Base-by-base conservation (phyloP, 2,329 filamentous ascomycete genomes). In the Tolypocladium ophioglossoides region DNA sequence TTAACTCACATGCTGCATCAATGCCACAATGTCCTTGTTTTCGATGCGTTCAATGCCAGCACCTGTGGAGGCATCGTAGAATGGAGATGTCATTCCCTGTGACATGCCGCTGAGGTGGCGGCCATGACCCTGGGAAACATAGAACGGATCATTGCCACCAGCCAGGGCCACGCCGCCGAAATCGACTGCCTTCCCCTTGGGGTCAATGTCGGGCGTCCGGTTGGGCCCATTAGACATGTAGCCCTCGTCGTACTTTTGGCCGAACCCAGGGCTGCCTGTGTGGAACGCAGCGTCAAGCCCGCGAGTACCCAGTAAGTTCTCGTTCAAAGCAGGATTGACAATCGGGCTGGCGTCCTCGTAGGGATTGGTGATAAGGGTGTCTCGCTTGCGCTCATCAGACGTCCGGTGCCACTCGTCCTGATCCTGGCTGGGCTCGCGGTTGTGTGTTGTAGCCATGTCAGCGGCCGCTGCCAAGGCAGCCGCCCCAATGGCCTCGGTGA, bases 21-120 rank as follows among this genome's bases (percentile, higher is more conserved):
- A 75, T 27, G 92, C 90, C 59, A 99, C 87, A 63, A 99, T 95
- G 65, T 99, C 94, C 72, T 95, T 94, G 48, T 91, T 96, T 68
- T 97, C 87, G 52, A 99, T 97, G 50, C 86, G 81, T 61, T 97
- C 91, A 52, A 96, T 87, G 37, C 91, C 91, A 58, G 83, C 85
- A 52, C 92, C 92, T 1, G 89, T 95, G 4, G 91, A 82, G 56
- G 89, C 85, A 66, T 99, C 94, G 64, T 96, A 97, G 22, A 97
- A 77, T 3, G 92, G 91, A 34, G 91, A 94, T 4, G 78, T 79
- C 80, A 96, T 90, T 48, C 91, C 92, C 64, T 96, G 90, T 9
- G 92, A 96, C 74, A 96, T 86, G 51, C 89, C 91, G 66, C 90
- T 95, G 49, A 91, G 75, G 62, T 94, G 84, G 51, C 89, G 83